Conservation (phyloP, 2,329 filamentous ascomycete species). For the Pseudogymnoascus sp. region DNA sequence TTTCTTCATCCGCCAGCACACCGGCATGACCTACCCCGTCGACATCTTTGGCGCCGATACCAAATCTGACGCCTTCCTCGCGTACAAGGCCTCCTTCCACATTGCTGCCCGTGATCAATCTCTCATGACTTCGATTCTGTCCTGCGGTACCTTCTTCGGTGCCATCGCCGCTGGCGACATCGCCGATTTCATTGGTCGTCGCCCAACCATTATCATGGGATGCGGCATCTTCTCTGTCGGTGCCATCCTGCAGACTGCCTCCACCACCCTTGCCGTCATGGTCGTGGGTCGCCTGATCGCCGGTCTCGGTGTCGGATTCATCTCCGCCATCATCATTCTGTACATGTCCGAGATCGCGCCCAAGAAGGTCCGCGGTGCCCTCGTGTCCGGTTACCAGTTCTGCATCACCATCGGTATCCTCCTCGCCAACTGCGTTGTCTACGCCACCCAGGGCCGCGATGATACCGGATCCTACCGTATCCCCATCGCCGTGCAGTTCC, state of each 20-base stretch:
- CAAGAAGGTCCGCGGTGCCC: constrained; percentile 65
- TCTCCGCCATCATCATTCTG: constrained; percentile 70
- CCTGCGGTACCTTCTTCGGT: constrained; percentile 72
- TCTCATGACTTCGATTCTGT: constrained; percentile 70
- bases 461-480: constrained; percentile 70
- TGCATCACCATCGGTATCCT: constrained; percentile 73
- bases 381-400: constrained; percentile 76
- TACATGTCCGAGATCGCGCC: constrained; percentile 65
- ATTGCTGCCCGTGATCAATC: constrained; percentile 45
- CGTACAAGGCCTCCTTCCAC: constrained; percentile 19
- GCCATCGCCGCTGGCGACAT: constrained; percentile 66
- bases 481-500: constrained; percentile 71
- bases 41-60: constrained; percentile 19
- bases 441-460: constrained; percentile 54
- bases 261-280: constrained; percentile 50
- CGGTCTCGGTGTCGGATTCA: constrained; percentile 72
- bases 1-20: constrained; percentile 28
- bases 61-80: constrained; percentile 11
- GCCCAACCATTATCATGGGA: constrained; percentile 61
- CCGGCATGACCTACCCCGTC: constrained; percentile 18
- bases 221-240: constrained; percentile 66
- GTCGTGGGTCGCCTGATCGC: constrained; percentile 70
- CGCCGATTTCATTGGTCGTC: constrained; percentile 65
- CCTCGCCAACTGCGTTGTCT: constrained; percentile 66
- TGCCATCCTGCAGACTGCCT: constrained; percentile 57